These are phyloP conservation scores for Scedosporium apiospermum DNA, from an alignment of 2,329 filamentous ascomycete species.

Conservation along the genomic window DNA sequence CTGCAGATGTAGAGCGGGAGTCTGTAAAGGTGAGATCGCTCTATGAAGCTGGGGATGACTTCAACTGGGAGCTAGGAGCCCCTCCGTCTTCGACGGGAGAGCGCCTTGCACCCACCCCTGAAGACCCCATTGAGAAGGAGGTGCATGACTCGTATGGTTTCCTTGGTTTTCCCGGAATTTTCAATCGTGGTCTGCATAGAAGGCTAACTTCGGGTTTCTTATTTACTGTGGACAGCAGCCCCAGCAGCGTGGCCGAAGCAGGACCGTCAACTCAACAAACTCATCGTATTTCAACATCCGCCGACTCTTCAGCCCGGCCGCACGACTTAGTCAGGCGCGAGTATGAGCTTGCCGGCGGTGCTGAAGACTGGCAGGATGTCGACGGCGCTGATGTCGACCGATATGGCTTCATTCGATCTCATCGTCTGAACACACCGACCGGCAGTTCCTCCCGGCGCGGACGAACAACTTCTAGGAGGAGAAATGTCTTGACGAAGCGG, in stretches of 20 bases:
- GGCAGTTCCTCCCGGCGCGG: constrained; percentile 15
- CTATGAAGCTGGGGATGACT: constrained; percentile 46
- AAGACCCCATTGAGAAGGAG: constrained; percentile 42
- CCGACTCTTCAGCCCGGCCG: constrained; percentile 31
- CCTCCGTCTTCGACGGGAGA: constrained; percentile 32
- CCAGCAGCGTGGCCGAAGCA: not conserved
- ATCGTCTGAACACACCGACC: constrained; percentile 28
- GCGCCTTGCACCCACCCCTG: constrained; percentile 37
- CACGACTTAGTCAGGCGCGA: constrained; percentile 25
- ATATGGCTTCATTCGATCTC: constrained; percentile 54
- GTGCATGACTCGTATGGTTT: constrained; percentile 49
- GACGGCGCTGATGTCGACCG: constrained; percentile 53
- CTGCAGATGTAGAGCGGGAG: constrained; percentile 49
- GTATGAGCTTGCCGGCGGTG: constrained; percentile 45
- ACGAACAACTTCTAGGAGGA: constrained; percentile 20
- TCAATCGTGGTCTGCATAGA: not conserved
- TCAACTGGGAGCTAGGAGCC: constrained; percentile 43
- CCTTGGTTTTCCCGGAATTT: constrained; percentile 27
- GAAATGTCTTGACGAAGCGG: constrained; percentile 26
- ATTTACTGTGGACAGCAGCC: not conserved
- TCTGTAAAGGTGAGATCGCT: constrained; percentile 60
- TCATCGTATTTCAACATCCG: constrained; percentile 24
- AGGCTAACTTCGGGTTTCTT: constrained; percentile 13
- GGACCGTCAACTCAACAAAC: constrained; percentile 6
- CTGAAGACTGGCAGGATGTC: constrained; percentile 61